Base-by-base conservation (phyloP, 208 protist species). In the Trypanosoma avium region DNA sequence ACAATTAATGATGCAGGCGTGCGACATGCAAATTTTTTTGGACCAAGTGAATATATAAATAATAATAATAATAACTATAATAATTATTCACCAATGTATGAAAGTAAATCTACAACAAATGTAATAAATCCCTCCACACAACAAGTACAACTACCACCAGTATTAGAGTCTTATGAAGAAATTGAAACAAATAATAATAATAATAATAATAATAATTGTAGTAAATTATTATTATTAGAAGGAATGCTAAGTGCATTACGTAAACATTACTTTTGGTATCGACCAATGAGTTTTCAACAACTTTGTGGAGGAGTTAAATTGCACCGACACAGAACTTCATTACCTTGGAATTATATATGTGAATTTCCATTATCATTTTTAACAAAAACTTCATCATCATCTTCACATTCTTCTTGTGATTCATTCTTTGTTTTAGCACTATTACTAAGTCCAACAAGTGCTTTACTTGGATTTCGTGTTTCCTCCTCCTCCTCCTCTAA, bases 1-100 rank as follows among this genome's bases (percentile, higher is more conserved):
- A 95, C 86, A 13, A 82, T 93, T 70, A 93, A 92, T 68, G 90
- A 93, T 58, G 84, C 81, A 0, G 84, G 84, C 6, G 68, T 78
- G 27, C 72, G 70, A 3, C 69, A 83, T 32, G 79, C 79, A 0
- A 79, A 75, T n/a, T 81, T 94, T 61, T 88, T 92, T 49, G 88
- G 88, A 35, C 87, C 88, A 27, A 82, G 72, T 54, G 2, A 27
- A 15, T 32, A 62, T 29, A 48, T 4, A n/a, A 12, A 48, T 24
- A 22, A 22, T 50, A 32, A 46, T 15, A 45, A 54, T 27, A 33
- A 32, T 17, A 35, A 7, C 5, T 4, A 64, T 7, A 43, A 27
- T 24, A 24, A 40, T 29, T 21, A 21, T 17, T 1, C 21, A 40
- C 29, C 29, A 22, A 29, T 15, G 13, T 29, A 35, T 36, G 35